Evolutionary conservation across 2,329 filamentous ascomycete genomes (phyloP).

Genomic region (Rosellinia necatrix): DNA sequence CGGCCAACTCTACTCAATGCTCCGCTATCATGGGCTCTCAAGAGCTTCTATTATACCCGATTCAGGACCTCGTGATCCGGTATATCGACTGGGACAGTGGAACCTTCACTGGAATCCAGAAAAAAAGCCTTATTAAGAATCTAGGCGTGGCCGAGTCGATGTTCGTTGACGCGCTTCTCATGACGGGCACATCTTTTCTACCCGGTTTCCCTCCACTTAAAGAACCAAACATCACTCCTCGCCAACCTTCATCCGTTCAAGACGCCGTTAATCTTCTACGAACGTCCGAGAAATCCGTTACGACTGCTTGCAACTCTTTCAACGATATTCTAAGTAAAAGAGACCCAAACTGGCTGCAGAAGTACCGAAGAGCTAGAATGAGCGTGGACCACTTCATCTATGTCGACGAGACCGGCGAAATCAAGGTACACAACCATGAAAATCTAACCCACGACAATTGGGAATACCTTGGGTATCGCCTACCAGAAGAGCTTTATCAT

Average conservation of each 20-base stretch:
- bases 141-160: conserved; percentile 70
- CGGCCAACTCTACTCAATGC: conserved; percentile 67
- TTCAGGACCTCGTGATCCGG: conserved; percentile 74
- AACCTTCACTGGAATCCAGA: conserved; percentile 66
- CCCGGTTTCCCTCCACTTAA: conserved; percentile 78
- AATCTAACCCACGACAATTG: conserved; percentile 82
- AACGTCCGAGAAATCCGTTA: conserved; percentile 70
- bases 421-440: conserved; percentile 74
- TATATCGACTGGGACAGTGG: conserved; percentile 70
- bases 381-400: conserved; percentile 87
- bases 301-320: conserved; percentile 75
- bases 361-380: conserved; percentile 84
- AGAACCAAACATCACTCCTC: conserved; percentile 57
- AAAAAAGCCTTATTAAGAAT: conserved; percentile 70
- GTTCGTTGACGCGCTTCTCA: conserved; percentile 82
- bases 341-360: conserved; percentile 78
- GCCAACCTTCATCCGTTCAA: conserved; percentile 66
- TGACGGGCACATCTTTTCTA: conserved; percentile 81
- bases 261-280: conserved; percentile 81
- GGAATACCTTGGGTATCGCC: conserved; percentile 85
- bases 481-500: conserved; percentile 88
- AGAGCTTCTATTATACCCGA: conserved; percentile 83
- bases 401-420: conserved; percentile 75
- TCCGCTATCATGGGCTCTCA: conserved; percentile 83
- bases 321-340: conserved; percentile 73